Base-by-base conservation (phyloP, 257 asterid genomes). In the Solanum tarapatanum region DNA sequence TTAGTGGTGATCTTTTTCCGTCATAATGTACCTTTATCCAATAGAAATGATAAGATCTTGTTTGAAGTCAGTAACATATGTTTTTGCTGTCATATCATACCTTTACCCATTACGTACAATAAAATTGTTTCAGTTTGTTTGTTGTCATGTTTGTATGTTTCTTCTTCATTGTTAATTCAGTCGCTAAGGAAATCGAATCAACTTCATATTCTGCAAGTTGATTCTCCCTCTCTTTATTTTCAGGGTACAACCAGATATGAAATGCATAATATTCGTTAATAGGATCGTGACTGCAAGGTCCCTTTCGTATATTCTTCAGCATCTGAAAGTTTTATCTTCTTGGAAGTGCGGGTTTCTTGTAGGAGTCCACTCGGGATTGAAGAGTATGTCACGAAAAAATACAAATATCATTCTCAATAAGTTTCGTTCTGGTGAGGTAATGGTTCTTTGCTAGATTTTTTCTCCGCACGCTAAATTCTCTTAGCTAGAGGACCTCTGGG, bases 381-480 rank as follows among this genome's bases (percentile, higher is more conserved):
- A 90, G 87, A 90, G 88, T 76, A 89, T 93, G 91, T 93, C 99
- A 74, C 94, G 97, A 72, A 95, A 93, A 91, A 92, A 88, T 70
- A 93, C 98, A 80, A 87, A 90, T 82, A 68, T 60, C 87, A 93
- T 95, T 89, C 99, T 96, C 51, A 94, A 95, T 90, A 97, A 91
- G 91, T 97, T 97, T 88, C 97, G 97, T 41, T 92, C 96, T 87
- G 98, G 98, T 87, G 98, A 97, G 99, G 99, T 97, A 95, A 89
- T 82, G 88, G 84, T 48, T 86, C 91, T 66, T 82, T 80, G 17
- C 37, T 80, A 80, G 85, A 45, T 45, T 45, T 26, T 79, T 45
- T 82, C 21, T 82, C 85, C 32, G 28, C 30, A 28, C 11, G 28
- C 43, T 80, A 16, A 51, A 28, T 82, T 82, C 41, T 48, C 41